phyloP scores from a whole-genome alignment of 495 filamentous ascomycete species.

The Aspergillus cavernicola region DNA sequence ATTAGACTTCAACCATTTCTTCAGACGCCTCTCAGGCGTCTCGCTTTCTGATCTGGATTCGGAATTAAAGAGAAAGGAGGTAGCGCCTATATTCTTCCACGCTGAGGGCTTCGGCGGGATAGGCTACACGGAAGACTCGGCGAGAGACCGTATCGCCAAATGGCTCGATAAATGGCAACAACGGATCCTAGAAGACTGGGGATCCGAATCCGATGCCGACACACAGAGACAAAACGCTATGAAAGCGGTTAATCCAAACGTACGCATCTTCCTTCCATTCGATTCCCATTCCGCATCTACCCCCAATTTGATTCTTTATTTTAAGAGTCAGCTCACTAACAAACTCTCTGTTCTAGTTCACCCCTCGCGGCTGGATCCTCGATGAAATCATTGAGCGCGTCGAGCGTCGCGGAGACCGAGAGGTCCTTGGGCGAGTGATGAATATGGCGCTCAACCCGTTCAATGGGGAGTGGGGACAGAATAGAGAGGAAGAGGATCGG shows the following conservation, averaged over 20 bases:
- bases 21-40: constrained; percentile 66
- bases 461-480: constrained; percentile 69
- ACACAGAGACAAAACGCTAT: constrained; percentile 63
- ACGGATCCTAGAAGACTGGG: constrained; percentile 71
- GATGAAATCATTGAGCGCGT: constrained; percentile 89
- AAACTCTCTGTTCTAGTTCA: constrained; percentile 47
- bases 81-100: constrained; percentile 68
- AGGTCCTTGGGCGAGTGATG: constrained; percentile 71
- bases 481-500: constrained; percentile 70
- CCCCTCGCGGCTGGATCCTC: constrained; percentile 85
- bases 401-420: constrained; percentile 76
- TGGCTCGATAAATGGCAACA: constrained; percentile 74
- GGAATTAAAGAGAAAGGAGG: constrained; percentile 52
- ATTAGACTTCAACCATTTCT: constrained; percentile 90
- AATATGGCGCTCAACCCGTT: constrained; percentile 79
- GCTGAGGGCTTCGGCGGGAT: constrained; percentile 55
- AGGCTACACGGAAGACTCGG: constrained; percentile 55
- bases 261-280: too few relatives aligned
- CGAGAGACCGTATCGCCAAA: constrained; percentile 57
- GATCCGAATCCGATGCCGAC: constrained; percentile 41
- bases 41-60: constrained; percentile 55
- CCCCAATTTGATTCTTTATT: not conserved
- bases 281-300: too few relatives aligned
- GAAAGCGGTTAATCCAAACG: constrained; percentile 82
- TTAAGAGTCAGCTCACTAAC: not conserved